Evolutionary conservation across 208 protist species (phyloP), one percentile per base, ranked within the genome.

Genomic region (Leishmania aethiopica): DNA sequence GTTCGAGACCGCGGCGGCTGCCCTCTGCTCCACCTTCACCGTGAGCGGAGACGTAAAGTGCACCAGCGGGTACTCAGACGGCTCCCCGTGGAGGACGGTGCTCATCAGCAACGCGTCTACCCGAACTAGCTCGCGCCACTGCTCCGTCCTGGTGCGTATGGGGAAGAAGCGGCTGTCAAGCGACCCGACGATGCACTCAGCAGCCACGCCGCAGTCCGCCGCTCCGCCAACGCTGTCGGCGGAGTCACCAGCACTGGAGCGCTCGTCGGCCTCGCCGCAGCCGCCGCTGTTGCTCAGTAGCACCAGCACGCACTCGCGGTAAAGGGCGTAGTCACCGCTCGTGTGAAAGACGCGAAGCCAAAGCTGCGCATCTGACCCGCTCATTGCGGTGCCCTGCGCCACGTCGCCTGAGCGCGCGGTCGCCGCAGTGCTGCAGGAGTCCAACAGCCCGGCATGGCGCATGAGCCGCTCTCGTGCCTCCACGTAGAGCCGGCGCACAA

Each of bases 401-500:
- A 32, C 28, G 15, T 40, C 13, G 62, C 32, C 62, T 40, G 32
- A 37, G 13, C 62, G 11, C 62, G 32, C 62, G 62, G 62, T 19
- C 13, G 28, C 37, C 11, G 37, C 35, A n/a, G 55, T 6, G 47
- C 55, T 40, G 75, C 40, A 22, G 40, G 47, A 19, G 40, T 1
- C 37, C 53, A n/a, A 5, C 40, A 80, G 77, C 49, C 86, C 73
- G 3, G 60, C 74, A 13, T 42, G 83, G 15, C 51, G 62, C 37
- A 91, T 89, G 64, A 91, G 80, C 55, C 77, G 79, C 64, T 92
- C 83, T 49, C 88, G 82, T 6, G 89, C 84, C 72, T 94, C 89
- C 40, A 94, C 87, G 59, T 93, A 92, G 13, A 95, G 84, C 3
- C 87, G 84, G 19, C 89, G 88, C 59, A 90, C 80, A 32, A 90